Percentiles rank a stretch among this genome's conserved stretches.
Evolutionary conservation across 441 rosid species (phyloP).

Genomic region (Jatropha multifida): DNA sequence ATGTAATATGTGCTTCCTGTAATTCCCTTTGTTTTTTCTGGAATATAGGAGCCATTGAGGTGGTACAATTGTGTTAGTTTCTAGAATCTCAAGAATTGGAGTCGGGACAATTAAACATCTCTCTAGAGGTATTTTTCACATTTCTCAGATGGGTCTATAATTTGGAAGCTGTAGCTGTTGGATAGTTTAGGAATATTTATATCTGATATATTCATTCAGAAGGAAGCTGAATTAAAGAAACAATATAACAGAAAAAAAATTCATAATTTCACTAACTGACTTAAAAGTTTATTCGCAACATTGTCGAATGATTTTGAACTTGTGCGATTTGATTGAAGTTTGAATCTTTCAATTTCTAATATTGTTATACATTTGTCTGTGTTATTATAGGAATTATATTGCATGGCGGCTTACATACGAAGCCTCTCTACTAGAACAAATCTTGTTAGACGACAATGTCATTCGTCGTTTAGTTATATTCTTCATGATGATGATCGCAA

Average conservation of each 20-base stretch:
- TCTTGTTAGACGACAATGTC: conserved; percentile 35
- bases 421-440: conserved; percentile 50
- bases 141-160: background rate
- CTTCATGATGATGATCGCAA: conserved; percentile 42
- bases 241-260: background rate
- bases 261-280: background rate
- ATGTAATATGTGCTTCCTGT: background rate
- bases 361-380: no score
- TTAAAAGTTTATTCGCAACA: background rate
- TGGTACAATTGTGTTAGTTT: conserved; percentile 1
- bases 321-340: background rate
- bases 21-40: background rate
- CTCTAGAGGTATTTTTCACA: conserved; percentile 14
- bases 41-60: conserved; percentile 7
- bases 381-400: background rate
- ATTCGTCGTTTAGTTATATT: conserved; percentile 39
- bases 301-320: background rate
- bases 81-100: conserved; percentile 17
- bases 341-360: background rate
- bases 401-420: conserved; percentile 68
- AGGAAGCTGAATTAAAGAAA: background rate
- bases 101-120: conserved; percentile 14
- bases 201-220: background rate
- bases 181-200: background rate
- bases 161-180: background rate